A percentile compares a stretch with the other conserved stretches of the same genome.
phyloP scores from a whole-genome alignment of 78 protist species.

The Salpingoeca rosetta region DNA sequence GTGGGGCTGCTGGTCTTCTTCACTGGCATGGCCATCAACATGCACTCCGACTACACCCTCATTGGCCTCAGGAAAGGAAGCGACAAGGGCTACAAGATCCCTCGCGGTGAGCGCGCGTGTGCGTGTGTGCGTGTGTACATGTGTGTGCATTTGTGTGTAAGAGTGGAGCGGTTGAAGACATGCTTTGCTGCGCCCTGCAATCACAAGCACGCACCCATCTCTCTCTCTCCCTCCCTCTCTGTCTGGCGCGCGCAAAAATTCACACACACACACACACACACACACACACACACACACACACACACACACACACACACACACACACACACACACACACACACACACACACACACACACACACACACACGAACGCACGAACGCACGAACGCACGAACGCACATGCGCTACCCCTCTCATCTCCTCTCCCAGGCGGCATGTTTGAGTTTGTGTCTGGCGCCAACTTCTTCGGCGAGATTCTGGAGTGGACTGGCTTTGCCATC shows the following conservation, averaged over 20 bases:
- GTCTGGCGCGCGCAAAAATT: too few species aligned
- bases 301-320: not conserved
- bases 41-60: constrained; percentile 38
- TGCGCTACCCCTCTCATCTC: not conserved
- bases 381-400: too few species aligned
- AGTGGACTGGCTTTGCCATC: constrained; percentile 57
- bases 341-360: not conserved
- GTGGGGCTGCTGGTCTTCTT: not conserved
- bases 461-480: constrained; percentile 54
- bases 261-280: not conserved
- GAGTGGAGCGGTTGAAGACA: too few species aligned
- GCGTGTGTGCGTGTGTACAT: too few species aligned
- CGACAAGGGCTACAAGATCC: constrained; percentile 12
- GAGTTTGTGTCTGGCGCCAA: constrained; percentile 53
- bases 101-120: not conserved
- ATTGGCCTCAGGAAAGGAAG: constrained; percentile 35
- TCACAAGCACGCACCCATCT: not conserved
- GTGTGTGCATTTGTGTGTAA: too few species aligned
- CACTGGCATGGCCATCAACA: constrained; percentile 31
- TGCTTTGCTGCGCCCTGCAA: too few species aligned
- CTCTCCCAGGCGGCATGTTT: constrained; percentile 53
- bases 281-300: not conserved
- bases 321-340: not conserved
- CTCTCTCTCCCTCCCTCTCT: too few species aligned
- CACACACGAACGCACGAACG: too few species aligned